Conservation (phyloP, 495 filamentous ascomycete genomes). For the Extremus antarcticus region DNA sequence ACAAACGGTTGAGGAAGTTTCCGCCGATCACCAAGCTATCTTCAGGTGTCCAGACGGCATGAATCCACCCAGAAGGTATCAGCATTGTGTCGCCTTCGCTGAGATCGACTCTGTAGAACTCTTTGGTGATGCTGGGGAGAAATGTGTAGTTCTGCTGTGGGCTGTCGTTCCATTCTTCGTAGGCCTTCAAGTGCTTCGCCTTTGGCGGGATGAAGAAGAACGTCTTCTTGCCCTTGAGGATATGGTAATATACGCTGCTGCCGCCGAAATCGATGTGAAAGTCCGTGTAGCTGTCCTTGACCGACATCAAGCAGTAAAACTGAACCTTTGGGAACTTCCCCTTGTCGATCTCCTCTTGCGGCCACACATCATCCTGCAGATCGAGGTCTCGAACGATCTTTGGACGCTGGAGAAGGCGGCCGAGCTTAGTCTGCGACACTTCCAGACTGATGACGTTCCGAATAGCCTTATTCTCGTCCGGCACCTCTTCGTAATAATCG, state of each 20-base stretch:
- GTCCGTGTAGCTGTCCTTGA: slow-evolving; percentile 68
- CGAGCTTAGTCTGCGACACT: slow-evolving; percentile 57
- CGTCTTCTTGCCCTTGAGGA: slow-evolving; percentile 63
- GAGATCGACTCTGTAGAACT: slow-evolving; percentile 64
- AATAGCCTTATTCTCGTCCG: slow-evolving; percentile 46
- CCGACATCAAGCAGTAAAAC: slow-evolving; percentile 69
- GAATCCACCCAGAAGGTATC: slow-evolving; percentile 72
- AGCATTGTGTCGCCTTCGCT: slow-evolving; percentile 67
- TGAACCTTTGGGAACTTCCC: slow-evolving; percentile 53
- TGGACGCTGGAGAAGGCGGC: slow-evolving; percentile 54
- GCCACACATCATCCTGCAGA: slow-evolving; percentile 64
- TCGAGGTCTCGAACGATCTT: slow-evolving; percentile 63
- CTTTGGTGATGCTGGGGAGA: slow-evolving; percentile 56
- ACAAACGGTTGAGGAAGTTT: slow-evolving; percentile 61
- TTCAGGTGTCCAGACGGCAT: slow-evolving; percentile 69
- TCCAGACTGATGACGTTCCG: slow-evolving; percentile 71
- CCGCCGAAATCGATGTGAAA: slow-evolving; percentile 76
- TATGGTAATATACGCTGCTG: slow-evolving; percentile 70
- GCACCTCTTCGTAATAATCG: slow-evolving; percentile 55
- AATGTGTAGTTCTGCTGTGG: slow-evolving; percentile 62
- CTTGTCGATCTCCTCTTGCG: slow-evolving; percentile 46
- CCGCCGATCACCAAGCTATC: slow-evolving; percentile 68
- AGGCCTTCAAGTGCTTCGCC: slow-evolving; percentile 62
- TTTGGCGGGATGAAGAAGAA: slow-evolving; percentile 73
- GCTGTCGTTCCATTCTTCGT: slow-evolving; percentile 67